phyloP scores from a whole-genome alignment of 495 filamentous ascomycete species.

The Neurospora tetrasperma region DNA sequence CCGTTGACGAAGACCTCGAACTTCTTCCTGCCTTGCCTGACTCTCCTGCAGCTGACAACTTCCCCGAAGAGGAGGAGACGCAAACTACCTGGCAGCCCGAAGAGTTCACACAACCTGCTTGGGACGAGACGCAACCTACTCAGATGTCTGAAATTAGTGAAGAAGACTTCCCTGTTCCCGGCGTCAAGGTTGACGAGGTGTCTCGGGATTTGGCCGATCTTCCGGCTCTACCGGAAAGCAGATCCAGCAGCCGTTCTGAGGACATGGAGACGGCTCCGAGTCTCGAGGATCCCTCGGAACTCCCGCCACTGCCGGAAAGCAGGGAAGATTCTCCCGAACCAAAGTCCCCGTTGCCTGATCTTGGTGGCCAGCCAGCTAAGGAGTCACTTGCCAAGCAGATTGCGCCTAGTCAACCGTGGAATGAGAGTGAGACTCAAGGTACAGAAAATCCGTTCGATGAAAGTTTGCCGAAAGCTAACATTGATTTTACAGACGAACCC shows the following conservation, averaged over 20 bases:
- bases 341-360: background rate
- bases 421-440: background rate
- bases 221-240: background rate
- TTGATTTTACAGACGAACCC: background rate
- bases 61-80: background rate
- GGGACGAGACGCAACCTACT: background rate
- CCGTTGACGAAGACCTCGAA: background rate
- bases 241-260: background rate
- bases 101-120: background rate
- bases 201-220: background rate
- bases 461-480: background rate
- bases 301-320: background rate
- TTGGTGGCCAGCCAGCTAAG: conserved; percentile 5
- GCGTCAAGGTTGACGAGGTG: background rate
- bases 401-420: background rate
- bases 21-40: conserved; percentile 1
- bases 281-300: background rate
- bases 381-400: background rate
- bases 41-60: background rate
- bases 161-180: background rate
- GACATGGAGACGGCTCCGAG: background rate
- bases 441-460: background rate
- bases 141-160: background rate
- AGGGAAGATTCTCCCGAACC: conserved; percentile 5
- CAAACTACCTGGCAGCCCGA: too few species aligned